Base-by-base conservation (phyloP, 306 rosid species). In the Comarum palustre region DNA sequence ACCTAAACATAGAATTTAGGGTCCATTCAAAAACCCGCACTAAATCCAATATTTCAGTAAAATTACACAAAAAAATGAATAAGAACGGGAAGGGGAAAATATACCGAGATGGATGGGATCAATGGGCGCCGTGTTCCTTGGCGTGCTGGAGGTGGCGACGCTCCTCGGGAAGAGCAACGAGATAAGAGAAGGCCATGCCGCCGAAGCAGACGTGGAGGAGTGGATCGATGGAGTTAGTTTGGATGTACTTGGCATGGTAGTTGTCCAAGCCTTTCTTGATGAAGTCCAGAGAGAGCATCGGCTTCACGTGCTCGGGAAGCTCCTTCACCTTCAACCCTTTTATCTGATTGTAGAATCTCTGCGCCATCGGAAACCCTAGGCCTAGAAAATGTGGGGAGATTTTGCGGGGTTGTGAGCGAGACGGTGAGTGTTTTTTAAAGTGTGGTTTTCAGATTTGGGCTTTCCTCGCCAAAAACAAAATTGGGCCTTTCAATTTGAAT, bases 101-200 rank as follows among this genome's bases (percentile, higher is more conserved):
- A 31, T 31, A 31, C 34, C 34, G 2, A 31, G 3, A 31, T 31
- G 34, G 34, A 31, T 31, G 34, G 3, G 76, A 81, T 76, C 83
- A 84, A n/a, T 86, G 87, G 74, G 85, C 91, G 67, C 45, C 67
- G 62, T 86, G 95, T 19, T 84, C 90, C 75, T 82, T 82, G 57
- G 92, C 92, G 78, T 86, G 90, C 45, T 83, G 67, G 78, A 86
- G 91, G 65, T 93, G 97, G 71, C 98, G 96, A 31, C 90, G 92
- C 80, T 93, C 96, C 52, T 87, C 82, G 2, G 96, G 96, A 55
- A 93, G 97, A 6, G 84, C 88, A 51, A 93, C 79, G 58, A 90
- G 85, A 81, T 89, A 93, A 38, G 96, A 90, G 57, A 93, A 85
- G 71, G 81, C 52, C 93, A 90, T 86, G 8, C 98, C 98, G 0